These are phyloP conservation scores for Cucurbita argyrosperma DNA, from an alignment of 306 rosid species.

Conservation along the genomic window DNA sequence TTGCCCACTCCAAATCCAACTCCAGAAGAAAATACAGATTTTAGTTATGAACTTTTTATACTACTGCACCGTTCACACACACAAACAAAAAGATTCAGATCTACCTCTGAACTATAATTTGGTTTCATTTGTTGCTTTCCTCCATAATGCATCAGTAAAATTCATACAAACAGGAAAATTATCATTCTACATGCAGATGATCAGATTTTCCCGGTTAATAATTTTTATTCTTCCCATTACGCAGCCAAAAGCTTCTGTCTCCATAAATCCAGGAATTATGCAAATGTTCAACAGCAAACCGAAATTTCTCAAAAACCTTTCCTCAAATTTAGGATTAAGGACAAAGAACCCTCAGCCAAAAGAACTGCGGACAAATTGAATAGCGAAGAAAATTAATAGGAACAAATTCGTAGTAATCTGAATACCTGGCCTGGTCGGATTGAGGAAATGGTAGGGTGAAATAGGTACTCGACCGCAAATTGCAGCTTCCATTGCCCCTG, in stretches of 20 bases:
- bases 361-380: not conserved
- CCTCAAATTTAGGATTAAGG: not conserved
- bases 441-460: slow-evolving; percentile 48
- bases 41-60: too few relatives aligned
- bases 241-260: not conserved
- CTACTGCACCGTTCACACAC: not conserved
- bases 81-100: not conserved
- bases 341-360: not conserved
- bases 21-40: too few relatives aligned
- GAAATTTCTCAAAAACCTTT: not conserved
- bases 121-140: not conserved
- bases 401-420: not conserved
- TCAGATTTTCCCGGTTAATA: not conserved
- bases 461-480: slow-evolving; percentile 44
- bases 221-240: not conserved
- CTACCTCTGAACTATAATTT: not conserved
- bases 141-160: not conserved
- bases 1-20: too few relatives aligned
- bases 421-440: slow-evolving; percentile 29
- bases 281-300: not conserved
- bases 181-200: not conserved
- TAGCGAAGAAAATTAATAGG: not conserved
- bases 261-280: not conserved
- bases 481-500: slow-evolving; percentile 49
- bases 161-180: not conserved